Evolutionary conservation across 2,329 filamentous ascomycete species (phyloP), one percentile per base, ranked within the genome.

Genomic region (Lasiodiplodia theobromae): DNA sequence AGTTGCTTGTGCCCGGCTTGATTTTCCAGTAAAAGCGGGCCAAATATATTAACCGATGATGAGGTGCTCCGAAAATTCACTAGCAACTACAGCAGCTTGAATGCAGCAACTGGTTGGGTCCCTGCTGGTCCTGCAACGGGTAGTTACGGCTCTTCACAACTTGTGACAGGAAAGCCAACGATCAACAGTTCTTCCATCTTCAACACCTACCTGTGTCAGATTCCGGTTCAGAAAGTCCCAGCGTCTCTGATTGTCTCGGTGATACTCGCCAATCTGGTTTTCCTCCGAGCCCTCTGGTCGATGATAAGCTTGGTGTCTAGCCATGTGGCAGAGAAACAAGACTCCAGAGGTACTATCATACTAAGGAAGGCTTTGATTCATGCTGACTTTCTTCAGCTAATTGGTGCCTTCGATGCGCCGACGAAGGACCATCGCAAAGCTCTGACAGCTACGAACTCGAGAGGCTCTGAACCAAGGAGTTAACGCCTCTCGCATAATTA

Each of bases 211-310:
- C 54, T 58, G 6, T 58, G 54, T 11, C 54, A 58, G 34, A 34
- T 34, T 16, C 54, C 54, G 4, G 37, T 40, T 2, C 25, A 21
- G 16, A 58, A 58, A 16, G n/a, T 40, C 8, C 31, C 54, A 11
- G 31, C 54, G 16, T 58, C 54, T 14, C 18, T 58, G 31, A 58
- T 58, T 11, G 37, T 58, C n/a, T 28, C 54, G 6, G 54, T 58
- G 4, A 8, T 58, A 7, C 54, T 58, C 10, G 54, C 54, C 5
- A 31, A 58, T 21, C 10, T 58, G 31, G 54, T 58, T 8, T 38
- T 58, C 31, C 31, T 58, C 25, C 54, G 54, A 7, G 23, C 54
- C 2, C 54, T 58, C 4, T 58, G 54, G 54, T 21, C 54, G 18
- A 21, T 34, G 6, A 14, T 58, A 10, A 58, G 21, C 3, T 12